phyloP scores from a whole-genome alignment of 768 basidiomycete genomes.

The Rhodotorula sphaerocarpa region DNA sequence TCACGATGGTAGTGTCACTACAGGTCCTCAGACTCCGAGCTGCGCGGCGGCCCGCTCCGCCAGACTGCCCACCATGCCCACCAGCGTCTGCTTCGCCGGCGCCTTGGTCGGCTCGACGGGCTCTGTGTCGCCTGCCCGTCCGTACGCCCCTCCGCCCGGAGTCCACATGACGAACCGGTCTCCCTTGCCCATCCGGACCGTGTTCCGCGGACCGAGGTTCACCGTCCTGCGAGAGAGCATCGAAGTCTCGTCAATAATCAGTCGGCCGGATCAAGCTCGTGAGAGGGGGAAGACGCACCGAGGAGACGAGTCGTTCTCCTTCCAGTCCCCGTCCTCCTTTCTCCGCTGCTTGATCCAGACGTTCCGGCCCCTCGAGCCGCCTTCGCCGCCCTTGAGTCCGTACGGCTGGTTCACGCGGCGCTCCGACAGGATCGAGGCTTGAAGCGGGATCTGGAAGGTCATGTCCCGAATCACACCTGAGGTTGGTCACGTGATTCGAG shows the following conservation, averaged over 20 bases:
- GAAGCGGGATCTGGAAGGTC: conserved; percentile 66
- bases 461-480: conserved; percentile 66
- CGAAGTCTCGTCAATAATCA: background rate
- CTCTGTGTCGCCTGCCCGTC: conserved; percentile 42
- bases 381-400: conserved; percentile 69
- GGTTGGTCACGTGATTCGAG: no score
- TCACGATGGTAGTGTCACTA: no score
- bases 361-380: conserved; percentile 65
- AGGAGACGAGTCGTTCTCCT: conserved; percentile 17
- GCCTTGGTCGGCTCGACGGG: background rate
- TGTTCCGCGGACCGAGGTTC: conserved; percentile 79
- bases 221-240: conserved; percentile 51
- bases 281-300: background rate
- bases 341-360: conserved; percentile 59
- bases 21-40: conserved; percentile 32
- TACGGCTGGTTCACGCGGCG: conserved; percentile 78
- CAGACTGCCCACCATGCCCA: conserved; percentile 42
- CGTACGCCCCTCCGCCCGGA: conserved; percentile 87
- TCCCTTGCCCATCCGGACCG: conserved; percentile 78
- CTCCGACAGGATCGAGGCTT: conserved; percentile 72
- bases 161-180: conserved; percentile 74
- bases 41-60: conserved; percentile 42
- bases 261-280: background rate
- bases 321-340: conserved; percentile 51
- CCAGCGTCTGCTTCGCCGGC: conserved; percentile 17